Evolutionary conservation across 2,329 filamentous ascomycete species (phyloP).

Genomic region (Fusarium secorum): DNA sequence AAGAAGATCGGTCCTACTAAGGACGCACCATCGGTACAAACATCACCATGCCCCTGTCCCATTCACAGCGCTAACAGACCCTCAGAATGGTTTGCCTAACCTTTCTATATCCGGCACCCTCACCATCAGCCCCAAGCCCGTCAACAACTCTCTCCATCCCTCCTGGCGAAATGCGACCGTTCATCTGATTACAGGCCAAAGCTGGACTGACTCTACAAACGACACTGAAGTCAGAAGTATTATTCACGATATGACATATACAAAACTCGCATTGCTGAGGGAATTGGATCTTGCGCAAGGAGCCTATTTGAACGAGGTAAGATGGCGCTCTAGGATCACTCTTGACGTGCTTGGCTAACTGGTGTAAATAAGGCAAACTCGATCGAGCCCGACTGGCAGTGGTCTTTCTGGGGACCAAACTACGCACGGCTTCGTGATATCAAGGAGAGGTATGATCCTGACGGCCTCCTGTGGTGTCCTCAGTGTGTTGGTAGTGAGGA

Average conservation of each 20-base stretch:
- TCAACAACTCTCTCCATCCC: neutral
- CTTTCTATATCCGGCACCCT: neutral
- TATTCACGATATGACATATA: neutral
- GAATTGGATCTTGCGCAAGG: neutral
- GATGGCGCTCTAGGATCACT: accelerated
- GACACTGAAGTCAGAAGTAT: neutral
- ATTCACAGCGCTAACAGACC: too few species aligned
- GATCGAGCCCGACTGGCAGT: neutral
- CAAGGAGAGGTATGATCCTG: neutral
- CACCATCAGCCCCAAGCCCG: neutral
- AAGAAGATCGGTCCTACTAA: too few species aligned
- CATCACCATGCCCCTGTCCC: too few species aligned
- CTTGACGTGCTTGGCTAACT: accelerated
- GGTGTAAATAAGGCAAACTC: neutral
- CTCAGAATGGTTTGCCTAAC: neutral
- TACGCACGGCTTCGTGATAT: neutral
- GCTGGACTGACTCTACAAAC: neutral
- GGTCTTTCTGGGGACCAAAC: neutral
- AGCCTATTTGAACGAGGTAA: neutral
- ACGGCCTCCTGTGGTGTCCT: neutral
- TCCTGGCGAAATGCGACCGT: neutral
- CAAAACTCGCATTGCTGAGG: neutral
- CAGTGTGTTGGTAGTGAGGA: slow-evolving; percentile 1
- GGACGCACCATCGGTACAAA: too few species aligned
- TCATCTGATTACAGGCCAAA: neutral